phyloP scores from a whole-genome alignment of 768 basidiomycete genomes.

The Hemileccinum impolitum region DNA sequence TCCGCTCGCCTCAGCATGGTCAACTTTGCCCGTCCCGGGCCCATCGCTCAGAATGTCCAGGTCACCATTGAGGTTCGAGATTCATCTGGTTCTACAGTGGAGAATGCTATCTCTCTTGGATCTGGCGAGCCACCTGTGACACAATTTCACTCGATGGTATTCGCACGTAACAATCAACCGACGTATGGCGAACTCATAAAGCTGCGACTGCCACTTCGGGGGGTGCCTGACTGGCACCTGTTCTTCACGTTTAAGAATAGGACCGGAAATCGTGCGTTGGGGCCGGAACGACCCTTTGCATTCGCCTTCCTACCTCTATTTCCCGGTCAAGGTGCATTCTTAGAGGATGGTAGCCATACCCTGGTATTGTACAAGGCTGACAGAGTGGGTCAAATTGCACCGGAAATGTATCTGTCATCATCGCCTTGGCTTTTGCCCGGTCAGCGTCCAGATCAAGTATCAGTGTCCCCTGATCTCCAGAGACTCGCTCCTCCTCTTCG shows the following conservation, averaged over 20 bases:
- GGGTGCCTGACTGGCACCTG: constrained; percentile 78
- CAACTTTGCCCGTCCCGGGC: constrained; percentile 56
- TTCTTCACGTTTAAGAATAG: constrained; percentile 93
- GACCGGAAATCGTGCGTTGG: constrained; percentile 45
- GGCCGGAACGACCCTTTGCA: constrained; percentile 76
- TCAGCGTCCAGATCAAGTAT: constrained; percentile 58
- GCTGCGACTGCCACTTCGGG: constrained; percentile 65
- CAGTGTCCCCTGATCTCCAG: constrained; percentile 56
- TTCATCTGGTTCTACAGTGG: constrained; percentile 62
- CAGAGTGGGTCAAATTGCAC: constrained; percentile 54
- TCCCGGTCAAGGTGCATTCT: constrained; percentile 67
- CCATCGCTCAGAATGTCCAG: constrained; percentile 61
- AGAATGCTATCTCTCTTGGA: constrained; percentile 75
- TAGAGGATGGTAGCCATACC: constrained; percentile 87
- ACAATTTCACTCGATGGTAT: constrained; percentile 88
- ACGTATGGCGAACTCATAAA: constrained; percentile 95
- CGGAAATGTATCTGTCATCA: constrained; percentile 69
- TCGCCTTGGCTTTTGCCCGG: constrained; percentile 57
- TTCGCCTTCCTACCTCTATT: constrained; percentile 91
- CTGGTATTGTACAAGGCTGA: constrained; percentile 84
- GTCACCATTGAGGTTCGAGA: constrained; percentile 87
- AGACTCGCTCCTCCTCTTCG: constrained; percentile 65
- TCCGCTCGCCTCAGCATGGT: constrained; percentile 57
- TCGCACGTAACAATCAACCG: constrained; percentile 81
- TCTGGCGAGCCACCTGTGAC: constrained; percentile 79